A percentile compares a stretch with the other conserved stretches of the same genome.
Evolutionary conservation across 2,329 filamentous ascomycete species (phyloP).

Genomic region (Alternaria postmessia): DNA sequence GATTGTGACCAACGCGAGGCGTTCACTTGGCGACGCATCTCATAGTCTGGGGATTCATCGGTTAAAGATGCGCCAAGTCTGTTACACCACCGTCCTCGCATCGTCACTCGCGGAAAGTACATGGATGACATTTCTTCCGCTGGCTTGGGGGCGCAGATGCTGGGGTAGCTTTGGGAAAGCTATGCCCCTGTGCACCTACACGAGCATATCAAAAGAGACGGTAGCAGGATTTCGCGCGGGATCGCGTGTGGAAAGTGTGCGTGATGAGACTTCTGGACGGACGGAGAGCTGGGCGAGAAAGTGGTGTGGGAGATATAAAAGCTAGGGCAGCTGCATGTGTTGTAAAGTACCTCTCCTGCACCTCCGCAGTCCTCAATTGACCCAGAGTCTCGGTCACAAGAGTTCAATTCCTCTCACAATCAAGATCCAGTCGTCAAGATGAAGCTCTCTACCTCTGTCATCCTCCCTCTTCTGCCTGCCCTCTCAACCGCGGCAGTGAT

Average conservation of each 20-base stretch:
- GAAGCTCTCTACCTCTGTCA: constrained; percentile 29
- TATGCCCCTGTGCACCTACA: constrained; percentile 2
- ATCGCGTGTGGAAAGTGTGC: background rate
- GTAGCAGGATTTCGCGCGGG: background rate
- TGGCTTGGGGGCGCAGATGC: constrained; percentile 5
- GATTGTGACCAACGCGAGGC: constrained; percentile 6
- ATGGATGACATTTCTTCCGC: constrained; percentile 10
- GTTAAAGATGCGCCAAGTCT: constrained; percentile 19
- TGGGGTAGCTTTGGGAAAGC: constrained; percentile 7
- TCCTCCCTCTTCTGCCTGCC: constrained; percentile 32
- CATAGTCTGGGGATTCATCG: constrained; percentile 4
- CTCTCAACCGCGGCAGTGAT: constrained; percentile 30
- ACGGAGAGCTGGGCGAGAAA: background rate
- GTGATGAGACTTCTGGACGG: background rate
- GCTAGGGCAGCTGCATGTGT: background rate
- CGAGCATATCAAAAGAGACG: constrained; percentile 5
- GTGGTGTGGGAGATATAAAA: constrained; percentile 7
- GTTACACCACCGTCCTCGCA: constrained; percentile 5
- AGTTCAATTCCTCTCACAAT: constrained; percentile 4
- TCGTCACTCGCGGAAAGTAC: constrained; percentile 26
- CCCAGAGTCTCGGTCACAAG: background rate
- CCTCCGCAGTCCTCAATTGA: constrained; percentile 12
- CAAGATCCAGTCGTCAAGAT: constrained; percentile 12
- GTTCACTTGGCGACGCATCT: constrained; percentile 19
- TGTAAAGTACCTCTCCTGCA: constrained; percentile 5